Percentiles rank a stretch among this genome's conserved stretches.
phyloP scores from a whole-genome alignment of 1,139 yeast genomes.

The Yarrowia galli region DNA sequence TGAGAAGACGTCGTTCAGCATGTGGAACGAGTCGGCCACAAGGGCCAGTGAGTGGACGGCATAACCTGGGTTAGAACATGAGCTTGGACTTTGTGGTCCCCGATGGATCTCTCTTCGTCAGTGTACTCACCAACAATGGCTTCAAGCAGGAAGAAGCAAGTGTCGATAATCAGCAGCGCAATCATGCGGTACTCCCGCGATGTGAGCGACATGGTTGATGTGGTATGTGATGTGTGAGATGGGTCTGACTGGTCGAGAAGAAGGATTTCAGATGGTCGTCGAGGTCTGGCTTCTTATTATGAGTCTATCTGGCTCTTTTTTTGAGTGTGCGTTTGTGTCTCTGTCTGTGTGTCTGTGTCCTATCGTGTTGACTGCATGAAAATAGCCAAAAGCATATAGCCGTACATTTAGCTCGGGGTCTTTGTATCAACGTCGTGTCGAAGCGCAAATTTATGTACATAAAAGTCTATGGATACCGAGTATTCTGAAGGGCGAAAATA shows the following conservation, averaged over 20 bases:
- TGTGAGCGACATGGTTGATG: slow-evolving; percentile 24
- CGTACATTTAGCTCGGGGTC: slow-evolving; percentile 28
- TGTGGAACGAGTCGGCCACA: slow-evolving; percentile 95
- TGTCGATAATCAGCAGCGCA: slow-evolving; percentile 76
- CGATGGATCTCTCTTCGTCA: not conserved
- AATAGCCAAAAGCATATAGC: slow-evolving; percentile 30
- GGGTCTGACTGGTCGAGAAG: not conserved
- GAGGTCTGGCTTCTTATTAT: slow-evolving; percentile 6
- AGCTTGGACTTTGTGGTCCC: slow-evolving; percentile 25
- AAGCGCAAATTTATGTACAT: slow-evolving; percentile 28
- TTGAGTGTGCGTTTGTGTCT: not conserved
- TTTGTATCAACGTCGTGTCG: slow-evolving; percentile 25
- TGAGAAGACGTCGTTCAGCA: slow-evolving; percentile 94
- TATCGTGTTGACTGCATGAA: slow-evolving; percentile 19
- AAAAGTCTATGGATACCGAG: slow-evolving; percentile 3
- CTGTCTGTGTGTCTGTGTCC: slow-evolving; percentile 1
- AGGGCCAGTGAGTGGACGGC: slow-evolving; percentile 90
- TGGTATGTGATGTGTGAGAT: not conserved
- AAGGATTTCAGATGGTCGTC: not conserved
- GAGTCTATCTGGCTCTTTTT: not conserved
- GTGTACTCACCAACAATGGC: slow-evolving; percentile 58
- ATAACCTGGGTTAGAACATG: slow-evolving; percentile 54
- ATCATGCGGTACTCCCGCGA: slow-evolving; percentile 68
- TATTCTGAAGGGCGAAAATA: not conserved
- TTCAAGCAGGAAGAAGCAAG: slow-evolving; percentile 83